Evolutionary conservation across 306 rosid species (phyloP), one percentile per base, ranked within the genome.

Genomic region (Morella rubra): DNA sequence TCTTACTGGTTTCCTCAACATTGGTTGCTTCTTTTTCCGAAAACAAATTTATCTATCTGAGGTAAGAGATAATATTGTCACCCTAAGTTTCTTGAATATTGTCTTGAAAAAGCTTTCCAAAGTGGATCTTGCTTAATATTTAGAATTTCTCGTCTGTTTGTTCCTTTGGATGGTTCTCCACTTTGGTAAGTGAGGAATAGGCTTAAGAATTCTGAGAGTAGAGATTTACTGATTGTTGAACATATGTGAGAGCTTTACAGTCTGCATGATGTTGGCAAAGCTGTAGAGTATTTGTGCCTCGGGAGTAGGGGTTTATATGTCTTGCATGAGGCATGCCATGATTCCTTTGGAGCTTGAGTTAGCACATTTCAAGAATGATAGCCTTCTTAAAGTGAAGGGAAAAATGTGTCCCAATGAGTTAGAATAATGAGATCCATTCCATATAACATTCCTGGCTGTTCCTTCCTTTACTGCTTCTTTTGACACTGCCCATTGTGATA

Each of bases 401-500:
- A 4, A 22, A 22, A 40, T 37, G 5, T 66, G 71, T 66, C 22
- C 50, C 22, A n/a, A 19, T 8, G 42, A 64, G 69, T 64, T 8
- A 9, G 20, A 64, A 41, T 40, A 37, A 9, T n/a, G 14, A 18
- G 18, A 18, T 41, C 9, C 71, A 9, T 66, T 44, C 20, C 50
- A n/a, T 12, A 16, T 42, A n/a, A 42, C 6, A 18, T 65, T 8
- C 32, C 9, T 42, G 7, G 11, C 50, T 66, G 71, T 66, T 41
- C 27, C 24, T 41, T 83, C 44, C 70, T 75, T 72, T 52, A 14
- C 71, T 41, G 47, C 46, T 3, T 41, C 24, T 66, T 66, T 19
- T 8, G 16, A 18, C 71, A 18, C 56, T 72, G 74, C 37, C 55
- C 77, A 56, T 78, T 70, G 45, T 76, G 66, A 76, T 6, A 44